phyloP scores from a whole-genome alignment of 192 early-diverging fungal species.

The Chytriomyces confervae region DNA sequence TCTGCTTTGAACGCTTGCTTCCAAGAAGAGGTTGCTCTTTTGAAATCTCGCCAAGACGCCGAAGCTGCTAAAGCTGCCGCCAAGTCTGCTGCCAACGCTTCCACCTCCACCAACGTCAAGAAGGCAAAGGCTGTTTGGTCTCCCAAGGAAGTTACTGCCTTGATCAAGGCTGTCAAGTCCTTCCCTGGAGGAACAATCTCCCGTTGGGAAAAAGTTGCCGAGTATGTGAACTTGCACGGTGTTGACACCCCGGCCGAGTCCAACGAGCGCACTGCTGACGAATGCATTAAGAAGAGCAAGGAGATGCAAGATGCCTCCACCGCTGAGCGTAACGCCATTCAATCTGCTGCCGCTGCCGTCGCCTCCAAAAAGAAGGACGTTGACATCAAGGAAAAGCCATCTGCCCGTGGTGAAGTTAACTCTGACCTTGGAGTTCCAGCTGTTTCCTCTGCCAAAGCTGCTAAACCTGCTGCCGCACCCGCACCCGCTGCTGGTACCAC shows the following conservation, averaged over 20 bases:
- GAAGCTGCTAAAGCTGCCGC: constrained; percentile 21
- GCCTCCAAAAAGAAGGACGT: constrained; percentile 40
- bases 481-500: constrained; percentile 22
- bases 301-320: constrained; percentile 67
- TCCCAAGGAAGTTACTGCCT: constrained; percentile 69
- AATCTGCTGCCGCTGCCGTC: constrained; percentile 37
- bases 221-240: constrained; percentile 77
- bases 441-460: constrained; percentile 11
- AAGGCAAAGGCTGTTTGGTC: constrained; percentile 61
- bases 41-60: constrained; percentile 28
- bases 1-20: constrained; percentile 40
- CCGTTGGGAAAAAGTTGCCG: constrained; percentile 81
- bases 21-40: constrained; percentile 44
- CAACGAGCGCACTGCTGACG: constrained; percentile 58
- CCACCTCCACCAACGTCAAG: not conserved
- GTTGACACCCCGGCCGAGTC: constrained; percentile 56
- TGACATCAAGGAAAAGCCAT: constrained; percentile 41
- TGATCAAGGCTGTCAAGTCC: constrained; percentile 83
- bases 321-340: constrained; percentile 45
- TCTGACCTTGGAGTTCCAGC: constrained; percentile 21
- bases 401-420: constrained; percentile 33
- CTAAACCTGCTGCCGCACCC: constrained; percentile 18
- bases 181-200: constrained; percentile 78
- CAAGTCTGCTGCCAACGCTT: constrained; percentile 18
- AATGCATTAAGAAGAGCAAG: constrained; percentile 74